These are phyloP conservation scores for Ambrosia artemisiifolia DNA, from an alignment of 129 eudicot species.

Conservation along the genomic window DNA sequence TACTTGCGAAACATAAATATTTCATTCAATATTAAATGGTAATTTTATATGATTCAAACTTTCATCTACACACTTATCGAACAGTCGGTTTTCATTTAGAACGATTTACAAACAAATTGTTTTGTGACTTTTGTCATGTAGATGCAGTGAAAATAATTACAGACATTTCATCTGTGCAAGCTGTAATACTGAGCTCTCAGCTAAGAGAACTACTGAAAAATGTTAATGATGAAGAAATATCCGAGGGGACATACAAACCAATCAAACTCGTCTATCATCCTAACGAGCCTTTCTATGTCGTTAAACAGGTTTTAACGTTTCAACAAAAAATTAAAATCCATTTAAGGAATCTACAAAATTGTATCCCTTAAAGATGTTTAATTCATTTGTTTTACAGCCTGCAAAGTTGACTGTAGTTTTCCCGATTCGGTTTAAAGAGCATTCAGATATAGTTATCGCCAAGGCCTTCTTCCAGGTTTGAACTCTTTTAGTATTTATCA, in stretches of 20 bases:
- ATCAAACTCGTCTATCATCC: conserved; percentile 85
- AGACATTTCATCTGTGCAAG: conserved; percentile 70
- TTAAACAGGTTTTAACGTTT: conserved; percentile 54
- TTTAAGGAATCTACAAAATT: background rate
- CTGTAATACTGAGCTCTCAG: conserved; percentile 78
- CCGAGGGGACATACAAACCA: conserved; percentile 60
- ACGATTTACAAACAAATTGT: too few species aligned
- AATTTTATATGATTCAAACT: background rate
- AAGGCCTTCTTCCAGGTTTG: conserved; percentile 92
- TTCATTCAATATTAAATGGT: background rate
- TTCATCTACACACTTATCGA: background rate
- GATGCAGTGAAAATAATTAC: conserved; percentile 66
- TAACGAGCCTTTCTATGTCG: conserved; percentile 78
- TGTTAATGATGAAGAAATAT: conserved; percentile 45
- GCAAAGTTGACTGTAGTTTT: conserved; percentile 64
- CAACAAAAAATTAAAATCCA: background rate
- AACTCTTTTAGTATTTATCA: background rate
- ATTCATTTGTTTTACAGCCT: conserved; percentile 46
- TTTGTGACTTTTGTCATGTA: conserved; percentile 26
- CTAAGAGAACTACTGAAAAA: conserved; percentile 61
- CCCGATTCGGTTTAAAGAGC: conserved; percentile 84
- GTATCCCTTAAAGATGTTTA: background rate
- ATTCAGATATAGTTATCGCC: conserved; percentile 79
- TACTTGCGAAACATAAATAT: background rate
- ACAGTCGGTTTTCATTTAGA: background rate